Evolutionary conservation across 345 rosid species (phyloP), one percentile per base, ranked within the genome.

Genomic region (Hirschfeldia incana): DNA sequence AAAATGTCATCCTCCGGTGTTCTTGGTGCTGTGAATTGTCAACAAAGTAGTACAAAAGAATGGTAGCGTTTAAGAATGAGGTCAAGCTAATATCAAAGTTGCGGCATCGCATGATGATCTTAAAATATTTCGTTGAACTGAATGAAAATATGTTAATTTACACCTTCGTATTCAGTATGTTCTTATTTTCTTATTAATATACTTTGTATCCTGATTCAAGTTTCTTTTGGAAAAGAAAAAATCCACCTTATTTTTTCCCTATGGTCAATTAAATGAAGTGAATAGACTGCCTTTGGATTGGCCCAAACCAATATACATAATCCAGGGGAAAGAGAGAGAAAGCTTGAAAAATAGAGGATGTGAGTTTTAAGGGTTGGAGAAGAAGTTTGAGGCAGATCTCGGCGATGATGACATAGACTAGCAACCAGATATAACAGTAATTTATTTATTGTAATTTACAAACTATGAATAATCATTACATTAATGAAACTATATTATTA

Each of bases 61-160:
- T 16, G 33, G 77, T 77, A n/a, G 90, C 85, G 74, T 87, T 88
- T 51, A 86, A 69, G 83, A 86, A 82, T 37, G 85, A 84, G 69
- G 60, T 84, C 15, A 64, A 46, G 62, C 53, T 82, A 60, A 82
- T 85, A 32, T 74, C 88, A 11, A 89, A 84, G 58, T 90, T 92
- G 67, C 96, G 90, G 58, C 94, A 92, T 76, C 77, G 88, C 39
- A 89, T 87, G 10, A 88, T 81, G 78, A 88, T 89, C 51, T 44
- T 92, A 0, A 92, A 92, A 30, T 90, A 86, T 51, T 87, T 93
- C 81, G 80, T 84, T 72, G 77, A 86, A 5, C 66, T 57, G 16
- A 87, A 81, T 15, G 92, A 89, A 49, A 86, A 82, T 70, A 82
- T 91, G 89, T 62, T 91, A 36, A 76, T 91, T 36, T 91, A 91